Evolutionary conservation across 2,329 filamentous ascomycete species (phyloP), one percentile per base, ranked within the genome.

Genomic region (Pseudogymnoascus sp.): DNA sequence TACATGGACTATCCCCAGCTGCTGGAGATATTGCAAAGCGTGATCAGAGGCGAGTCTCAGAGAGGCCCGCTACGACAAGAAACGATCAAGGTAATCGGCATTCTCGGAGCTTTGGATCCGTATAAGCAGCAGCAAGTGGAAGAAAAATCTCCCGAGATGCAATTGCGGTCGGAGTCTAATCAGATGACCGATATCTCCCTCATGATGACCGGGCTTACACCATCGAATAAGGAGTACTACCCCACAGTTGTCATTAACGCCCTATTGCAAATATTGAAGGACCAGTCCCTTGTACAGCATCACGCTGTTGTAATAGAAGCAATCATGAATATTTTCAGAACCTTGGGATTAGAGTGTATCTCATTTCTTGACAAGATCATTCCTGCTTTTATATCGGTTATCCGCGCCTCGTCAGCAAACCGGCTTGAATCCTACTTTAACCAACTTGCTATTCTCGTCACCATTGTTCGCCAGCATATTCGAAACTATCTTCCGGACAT

Each of bases 281-380:
- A 99, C 69, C 87, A 88, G 26, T 98, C 95, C 0, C 81, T 99
- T 4, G 85, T 89, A 11, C 90, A 96, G 71, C 93, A 96, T 70
- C 96, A 99, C 71, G 93, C 92, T 3, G 87, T 89, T 10, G 93
- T 98, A 12, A 95, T 99, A 61, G 95, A 98, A 74, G 95, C 95
- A 4, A 96, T 99, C 70, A 98, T 99, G 87, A 96, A 91, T 69
- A 99, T 99, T 64, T 99, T 99, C 77, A 90, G 95, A 69, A 99
- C 96, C 0, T 83, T 99, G 65, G 95, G 95, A 2, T 79, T 99
- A 69, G 96, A 98, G 74, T 99, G 95, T 73, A 93, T 99, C 7
- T 90, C 91, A 0, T 99, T 98, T 75, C 84, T 99, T 1, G 89
- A 90, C 65, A 89, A 95, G 65, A 97, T 99, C 65, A 90, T 99